Evolutionary conservation across 1,284 basidiomycete genomes (phyloP).

Genomic region (Puccinia coronata): DNA sequence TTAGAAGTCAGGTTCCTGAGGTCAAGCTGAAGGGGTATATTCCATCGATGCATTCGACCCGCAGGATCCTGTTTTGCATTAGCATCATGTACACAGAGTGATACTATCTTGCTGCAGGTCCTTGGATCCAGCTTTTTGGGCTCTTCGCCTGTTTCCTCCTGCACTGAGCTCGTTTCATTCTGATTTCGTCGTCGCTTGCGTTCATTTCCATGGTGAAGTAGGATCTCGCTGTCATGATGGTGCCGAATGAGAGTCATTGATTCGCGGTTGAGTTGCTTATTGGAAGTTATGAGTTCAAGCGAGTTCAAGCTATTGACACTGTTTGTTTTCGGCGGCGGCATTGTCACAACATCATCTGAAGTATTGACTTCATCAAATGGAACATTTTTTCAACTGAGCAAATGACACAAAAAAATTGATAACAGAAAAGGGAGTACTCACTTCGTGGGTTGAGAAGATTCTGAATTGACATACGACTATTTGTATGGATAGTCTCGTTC

Average conservation of each 20-base stretch:
- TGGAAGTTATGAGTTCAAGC: neutral
- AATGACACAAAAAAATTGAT: too few species aligned
- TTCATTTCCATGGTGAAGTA: neutral
- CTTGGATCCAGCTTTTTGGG: neutral
- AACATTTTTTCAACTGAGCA: neutral
- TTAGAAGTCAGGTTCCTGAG: neutral
- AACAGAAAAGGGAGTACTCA: too few species aligned
- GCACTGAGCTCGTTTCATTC: neutral
- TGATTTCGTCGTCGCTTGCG: neutral
- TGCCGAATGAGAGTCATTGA: neutral
- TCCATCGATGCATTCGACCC: neutral
- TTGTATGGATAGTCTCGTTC: neutral
- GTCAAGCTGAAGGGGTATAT: neutral
- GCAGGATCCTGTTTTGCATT: neutral
- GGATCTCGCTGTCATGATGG: neutral
- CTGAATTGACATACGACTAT: neutral
- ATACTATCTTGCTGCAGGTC: neutral
- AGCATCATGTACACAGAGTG: neutral
- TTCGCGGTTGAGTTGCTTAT: neutral
- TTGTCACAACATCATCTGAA: neutral
- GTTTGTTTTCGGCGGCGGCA: too few species aligned
- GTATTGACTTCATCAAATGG: neutral
- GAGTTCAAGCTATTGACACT: too few species aligned
- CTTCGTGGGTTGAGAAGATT: neutral
- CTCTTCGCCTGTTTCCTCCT: neutral